A percentile compares a stretch with the other conserved stretches of the same genome.
Conservation (phyloP, 768 basidiomycete species). For the Paxillus rubicundulus region DNA sequence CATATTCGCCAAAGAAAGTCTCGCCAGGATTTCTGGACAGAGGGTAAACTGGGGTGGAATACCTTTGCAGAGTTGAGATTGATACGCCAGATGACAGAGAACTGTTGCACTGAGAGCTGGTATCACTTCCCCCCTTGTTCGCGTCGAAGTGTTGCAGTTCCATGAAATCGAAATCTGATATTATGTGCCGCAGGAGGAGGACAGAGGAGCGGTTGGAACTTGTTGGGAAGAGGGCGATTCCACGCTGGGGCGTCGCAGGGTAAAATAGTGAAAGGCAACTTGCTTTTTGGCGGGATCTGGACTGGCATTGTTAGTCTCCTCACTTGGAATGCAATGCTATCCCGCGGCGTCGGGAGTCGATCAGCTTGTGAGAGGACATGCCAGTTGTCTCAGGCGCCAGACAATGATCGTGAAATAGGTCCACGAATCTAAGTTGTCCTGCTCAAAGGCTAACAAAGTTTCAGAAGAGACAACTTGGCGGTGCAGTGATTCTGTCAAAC, state of each 20-base stretch:
- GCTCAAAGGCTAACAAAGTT: no score
- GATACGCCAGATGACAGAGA: neutral
- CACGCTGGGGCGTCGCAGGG: neutral
- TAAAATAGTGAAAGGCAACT: neutral
- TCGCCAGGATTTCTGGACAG: slow-evolving; percentile 1
- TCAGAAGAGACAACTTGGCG: no score
- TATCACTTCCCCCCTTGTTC: neutral
- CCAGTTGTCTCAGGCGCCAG: no score
- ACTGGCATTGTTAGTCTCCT: neutral
- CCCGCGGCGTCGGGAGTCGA: no score
- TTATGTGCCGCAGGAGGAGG: neutral
- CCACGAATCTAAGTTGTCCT: no score
- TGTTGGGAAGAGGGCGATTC: neutral
- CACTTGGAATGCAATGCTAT: neutral
- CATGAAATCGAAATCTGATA: neutral
- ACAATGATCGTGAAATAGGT: no score
- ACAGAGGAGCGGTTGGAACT: neutral
- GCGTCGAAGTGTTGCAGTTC: slow-evolving; percentile 1
- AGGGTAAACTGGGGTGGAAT: neutral
- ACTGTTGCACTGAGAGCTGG: neutral
- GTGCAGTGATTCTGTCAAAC: no score
- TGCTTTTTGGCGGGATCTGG: neutral
- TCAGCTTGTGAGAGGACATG: no score
- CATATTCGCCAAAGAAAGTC: neutral
- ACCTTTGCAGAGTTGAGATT: neutral